These are phyloP conservation scores for Phaeolepiota aurea DNA, from an alignment of 768 basidiomycete species.

Conservation along the genomic window DNA sequence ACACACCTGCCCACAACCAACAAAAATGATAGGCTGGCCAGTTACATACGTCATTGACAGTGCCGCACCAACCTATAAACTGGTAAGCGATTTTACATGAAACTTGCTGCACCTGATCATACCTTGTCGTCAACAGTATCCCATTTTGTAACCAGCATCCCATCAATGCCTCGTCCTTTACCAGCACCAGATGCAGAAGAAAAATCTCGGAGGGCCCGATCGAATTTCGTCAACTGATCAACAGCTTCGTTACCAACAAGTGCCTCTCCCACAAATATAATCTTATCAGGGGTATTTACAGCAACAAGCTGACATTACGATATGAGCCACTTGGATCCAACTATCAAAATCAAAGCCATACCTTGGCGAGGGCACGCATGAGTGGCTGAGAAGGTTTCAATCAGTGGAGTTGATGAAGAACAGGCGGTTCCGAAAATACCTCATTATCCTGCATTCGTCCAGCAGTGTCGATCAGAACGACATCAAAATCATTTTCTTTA, in stretches of 20 bases:
- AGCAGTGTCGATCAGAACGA: conserved; percentile 96
- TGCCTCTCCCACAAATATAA: conserved; percentile 97
- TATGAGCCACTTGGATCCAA: conserved; percentile 4
- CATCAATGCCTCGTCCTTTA: conserved; percentile 89
- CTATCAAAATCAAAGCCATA: conserved; percentile 13
- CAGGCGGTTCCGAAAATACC: conserved; percentile 34
- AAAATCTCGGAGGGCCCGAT: conserved; percentile 88
- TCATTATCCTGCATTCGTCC: conserved; percentile 99
- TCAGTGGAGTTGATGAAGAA: not conserved
- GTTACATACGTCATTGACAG: conserved; percentile 99
- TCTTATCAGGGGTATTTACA: conserved; percentile 93
- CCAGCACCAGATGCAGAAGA: conserved; percentile 62
- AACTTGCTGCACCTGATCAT: conserved; percentile 11
- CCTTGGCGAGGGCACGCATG: conserved; percentile 98
- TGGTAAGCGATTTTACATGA: conserved; percentile 3
- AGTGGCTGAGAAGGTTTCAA: conserved; percentile 49
- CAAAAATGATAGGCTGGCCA: conserved; percentile 96
- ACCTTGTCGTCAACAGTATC: conserved; percentile 98
- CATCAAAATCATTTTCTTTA: conserved; percentile 87
- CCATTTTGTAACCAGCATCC: conserved; percentile 98
- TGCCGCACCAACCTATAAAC: conserved; percentile 84
- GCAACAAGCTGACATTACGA: conserved; percentile 60
- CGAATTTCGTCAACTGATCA: conserved; percentile 95
- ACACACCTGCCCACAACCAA: conserved; percentile 92
- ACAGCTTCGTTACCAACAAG: conserved; percentile 98